Percentiles rank a stretch among this genome's conserved stretches.
These are phyloP conservation scores for Diaporthe batatas DNA, from an alignment of 2,329 filamentous ascomycete species.

Conservation along the genomic window DNA sequence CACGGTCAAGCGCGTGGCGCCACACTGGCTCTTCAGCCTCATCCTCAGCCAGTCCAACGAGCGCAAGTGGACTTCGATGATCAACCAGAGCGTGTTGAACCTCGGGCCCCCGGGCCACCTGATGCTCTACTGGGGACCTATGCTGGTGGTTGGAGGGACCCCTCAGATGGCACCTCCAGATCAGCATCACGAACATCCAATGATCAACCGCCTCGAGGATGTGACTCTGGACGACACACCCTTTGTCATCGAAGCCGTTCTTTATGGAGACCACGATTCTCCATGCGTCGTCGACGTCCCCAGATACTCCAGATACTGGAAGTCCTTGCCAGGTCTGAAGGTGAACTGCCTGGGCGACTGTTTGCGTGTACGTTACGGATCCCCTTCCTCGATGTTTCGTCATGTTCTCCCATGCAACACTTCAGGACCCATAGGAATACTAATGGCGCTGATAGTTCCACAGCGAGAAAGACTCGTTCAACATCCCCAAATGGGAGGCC, in stretches of 20 bases:
- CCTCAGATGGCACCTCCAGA: neutral
- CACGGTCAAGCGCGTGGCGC: neutral
- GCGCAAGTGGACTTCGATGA: neutral
- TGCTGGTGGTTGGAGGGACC: neutral
- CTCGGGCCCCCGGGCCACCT: neutral
- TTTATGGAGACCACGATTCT: neutral
- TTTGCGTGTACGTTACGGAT: too few species aligned
- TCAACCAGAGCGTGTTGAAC: neutral
- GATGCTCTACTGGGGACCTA: neutral
- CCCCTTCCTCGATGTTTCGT: too few species aligned
- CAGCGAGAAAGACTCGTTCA: too few species aligned
- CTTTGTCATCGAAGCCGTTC: too few species aligned
- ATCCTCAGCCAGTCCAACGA: accelerated
- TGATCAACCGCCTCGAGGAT: too few species aligned
- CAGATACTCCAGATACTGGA: neutral
- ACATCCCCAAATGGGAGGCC: neutral
- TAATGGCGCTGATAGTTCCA: too few species aligned
- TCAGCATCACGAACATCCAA: too few species aligned
- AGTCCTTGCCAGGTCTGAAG: neutral
- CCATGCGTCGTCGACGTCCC: neutral
- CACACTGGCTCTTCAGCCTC: neutral
- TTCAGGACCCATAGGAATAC: too few species aligned
- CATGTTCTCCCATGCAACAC: too few species aligned
- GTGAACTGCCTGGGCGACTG: neutral
- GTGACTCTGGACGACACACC: too few species aligned